Percentiles rank a stretch among this genome's conserved stretches.
These are phyloP conservation scores for Porphyrellus cyaneotinctus DNA, from an alignment of 768 basidiomycete genomes.

Conservation along the genomic window DNA sequence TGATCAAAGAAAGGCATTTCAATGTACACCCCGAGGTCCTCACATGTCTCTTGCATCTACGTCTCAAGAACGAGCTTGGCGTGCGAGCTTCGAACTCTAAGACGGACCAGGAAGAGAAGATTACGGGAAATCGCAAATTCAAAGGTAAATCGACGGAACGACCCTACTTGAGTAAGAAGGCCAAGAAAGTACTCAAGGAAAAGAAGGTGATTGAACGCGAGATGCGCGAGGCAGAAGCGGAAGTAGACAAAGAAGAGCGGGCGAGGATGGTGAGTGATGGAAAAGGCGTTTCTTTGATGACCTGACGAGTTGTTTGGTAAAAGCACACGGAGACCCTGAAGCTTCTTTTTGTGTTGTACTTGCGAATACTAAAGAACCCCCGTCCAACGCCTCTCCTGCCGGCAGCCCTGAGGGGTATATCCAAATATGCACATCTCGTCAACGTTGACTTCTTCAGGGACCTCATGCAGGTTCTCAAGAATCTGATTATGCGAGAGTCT, in stretches of 20 bases:
- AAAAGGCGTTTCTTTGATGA: conserved; percentile 7
- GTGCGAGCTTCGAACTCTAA: conserved; percentile 72
- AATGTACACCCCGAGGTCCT: conserved; percentile 87
- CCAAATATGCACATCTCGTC: conserved; percentile 92
- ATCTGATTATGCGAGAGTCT: conserved; percentile 55
- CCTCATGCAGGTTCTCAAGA: conserved; percentile 80
- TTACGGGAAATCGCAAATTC: conserved; percentile 42
- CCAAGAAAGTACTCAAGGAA: conserved; percentile 81
- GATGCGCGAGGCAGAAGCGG: conserved; percentile 90
- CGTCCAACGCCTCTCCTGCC: conserved; percentile 75
- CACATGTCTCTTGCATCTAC: conserved; percentile 76
- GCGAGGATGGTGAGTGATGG: conserved; percentile 61
- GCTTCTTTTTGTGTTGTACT: conserved; percentile 94
- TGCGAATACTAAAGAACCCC: conserved; percentile 88
- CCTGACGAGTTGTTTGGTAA: conserved; percentile 23
- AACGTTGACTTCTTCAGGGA: conserved; percentile 99
- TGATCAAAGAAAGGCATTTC: conserved; percentile 92
- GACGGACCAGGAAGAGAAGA: conserved; percentile 49
- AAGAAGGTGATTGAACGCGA: conserved; percentile 87
- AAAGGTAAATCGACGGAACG: conserved; percentile 57
- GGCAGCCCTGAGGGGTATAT: conserved; percentile 86
- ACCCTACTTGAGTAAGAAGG: conserved; percentile 89
- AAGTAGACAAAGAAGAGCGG: conserved; percentile 89
- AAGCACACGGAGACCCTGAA: conserved; percentile 99
- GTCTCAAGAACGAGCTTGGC: conserved; percentile 81